phyloP scores from a whole-genome alignment of 129 eudicot genomes.

The Saussurea involucrata region DNA sequence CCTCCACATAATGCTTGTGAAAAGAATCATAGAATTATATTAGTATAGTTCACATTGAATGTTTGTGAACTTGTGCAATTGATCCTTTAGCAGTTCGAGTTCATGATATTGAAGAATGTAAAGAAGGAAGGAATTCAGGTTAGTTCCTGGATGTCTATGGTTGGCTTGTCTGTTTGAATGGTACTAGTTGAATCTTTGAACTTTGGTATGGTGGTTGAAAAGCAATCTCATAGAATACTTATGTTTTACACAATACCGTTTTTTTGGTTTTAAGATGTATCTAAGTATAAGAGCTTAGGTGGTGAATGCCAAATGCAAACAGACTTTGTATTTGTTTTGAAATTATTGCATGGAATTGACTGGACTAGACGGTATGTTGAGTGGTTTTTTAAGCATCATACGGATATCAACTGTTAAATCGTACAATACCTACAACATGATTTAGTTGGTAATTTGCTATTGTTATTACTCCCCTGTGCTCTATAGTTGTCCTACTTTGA shows the following conservation, averaged over 20 bases:
- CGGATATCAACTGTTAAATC: neutral
- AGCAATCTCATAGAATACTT: neutral
- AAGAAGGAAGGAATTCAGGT: neutral
- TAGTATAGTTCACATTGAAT: neutral
- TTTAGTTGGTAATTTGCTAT: neutral
- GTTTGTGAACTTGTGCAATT: neutral
- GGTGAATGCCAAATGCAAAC: neutral
- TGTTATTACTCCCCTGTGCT: neutral
- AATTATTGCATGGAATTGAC: neutral
- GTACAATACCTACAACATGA: neutral
- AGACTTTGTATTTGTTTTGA: neutral
- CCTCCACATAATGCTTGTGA: neutral
- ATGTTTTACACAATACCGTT: neutral
- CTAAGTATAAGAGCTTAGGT: neutral
- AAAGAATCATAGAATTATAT: neutral
- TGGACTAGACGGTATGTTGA: neutral
- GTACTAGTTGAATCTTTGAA: neutral
- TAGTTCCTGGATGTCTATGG: neutral
- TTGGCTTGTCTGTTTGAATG: neutral
- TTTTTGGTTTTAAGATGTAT: neutral
- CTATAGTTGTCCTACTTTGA: neutral
- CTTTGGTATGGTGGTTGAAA: neutral
- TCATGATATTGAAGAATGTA: neutral
- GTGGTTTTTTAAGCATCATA: neutral
- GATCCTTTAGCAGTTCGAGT: neutral